A percentile compares a stretch with the other conserved stretches of the same genome.
phyloP scores from a whole-genome alignment of 208 protist species.

The Trypanosoma mega region DNA sequence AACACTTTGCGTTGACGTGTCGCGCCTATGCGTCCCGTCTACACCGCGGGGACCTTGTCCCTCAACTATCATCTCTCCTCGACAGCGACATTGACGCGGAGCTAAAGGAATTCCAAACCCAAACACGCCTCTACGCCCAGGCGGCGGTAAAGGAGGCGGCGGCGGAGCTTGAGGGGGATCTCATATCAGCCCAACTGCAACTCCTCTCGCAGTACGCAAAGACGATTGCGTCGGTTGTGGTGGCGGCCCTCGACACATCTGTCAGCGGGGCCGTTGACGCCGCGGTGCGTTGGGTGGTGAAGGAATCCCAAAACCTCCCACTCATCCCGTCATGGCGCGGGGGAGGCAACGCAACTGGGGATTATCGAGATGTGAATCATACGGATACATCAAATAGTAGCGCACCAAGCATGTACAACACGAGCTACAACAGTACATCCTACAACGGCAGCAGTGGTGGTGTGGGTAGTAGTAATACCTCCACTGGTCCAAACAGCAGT shows the following conservation, averaged over 20 bases:
- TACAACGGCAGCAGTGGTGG: no score
- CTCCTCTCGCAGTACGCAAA: constrained; percentile 58
- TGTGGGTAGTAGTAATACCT: constrained; percentile 9
- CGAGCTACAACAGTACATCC: no score
- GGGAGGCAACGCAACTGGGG: no score
- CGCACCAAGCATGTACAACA: no score
- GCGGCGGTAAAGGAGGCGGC: constrained; percentile 40
- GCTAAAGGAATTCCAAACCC: constrained; percentile 39
- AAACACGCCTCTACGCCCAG: constrained; percentile 70
- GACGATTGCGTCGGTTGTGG: constrained; percentile 47
- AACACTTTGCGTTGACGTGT: constrained; percentile 50
- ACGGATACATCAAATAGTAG: no score
- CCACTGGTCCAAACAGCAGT: neutral
- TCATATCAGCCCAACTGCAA: constrained; percentile 46
- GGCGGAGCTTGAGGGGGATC: constrained; percentile 50
- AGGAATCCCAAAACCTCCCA: constrained; percentile 52
- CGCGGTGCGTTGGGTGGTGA: constrained; percentile 43
- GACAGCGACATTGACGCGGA: constrained; percentile 52
- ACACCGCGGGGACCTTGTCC: constrained; percentile 55
- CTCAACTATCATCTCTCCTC: constrained; percentile 50
- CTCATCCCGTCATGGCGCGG: no score
- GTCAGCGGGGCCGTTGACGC: constrained; percentile 55
- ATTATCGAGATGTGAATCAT: no score
- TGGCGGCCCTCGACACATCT: constrained; percentile 44
- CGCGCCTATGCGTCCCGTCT: constrained; percentile 53